Conservation (phyloP, 2,329 filamentous ascomycete species). For the Paracoccidioides lutzii region DNA sequence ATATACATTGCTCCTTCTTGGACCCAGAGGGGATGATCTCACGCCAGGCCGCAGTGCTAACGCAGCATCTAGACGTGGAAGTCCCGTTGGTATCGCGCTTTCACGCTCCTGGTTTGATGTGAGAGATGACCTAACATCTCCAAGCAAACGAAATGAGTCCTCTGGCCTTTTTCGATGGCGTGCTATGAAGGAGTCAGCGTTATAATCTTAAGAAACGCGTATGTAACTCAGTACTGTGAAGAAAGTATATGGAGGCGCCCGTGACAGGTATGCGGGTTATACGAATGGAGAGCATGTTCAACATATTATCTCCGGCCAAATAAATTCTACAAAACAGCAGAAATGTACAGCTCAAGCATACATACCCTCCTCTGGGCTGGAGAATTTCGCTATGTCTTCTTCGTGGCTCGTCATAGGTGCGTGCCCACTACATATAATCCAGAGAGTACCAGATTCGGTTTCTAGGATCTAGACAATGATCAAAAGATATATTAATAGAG, state of each 20-base stretch:
- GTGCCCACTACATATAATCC: not conserved
- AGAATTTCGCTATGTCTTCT: conserved; percentile 21
- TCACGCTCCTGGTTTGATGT: not conserved
- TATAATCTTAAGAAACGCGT: not conserved
- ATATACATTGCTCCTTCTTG: not conserved
- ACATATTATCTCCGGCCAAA: no score
- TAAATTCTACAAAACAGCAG: not conserved
- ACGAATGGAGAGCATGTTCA: not conserved
- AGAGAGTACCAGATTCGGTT: not conserved
- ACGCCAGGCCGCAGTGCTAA: conserved; percentile 1
- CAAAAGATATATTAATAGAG: not conserved
- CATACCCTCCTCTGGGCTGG: conserved; percentile 21
- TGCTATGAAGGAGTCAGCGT: not conserved
- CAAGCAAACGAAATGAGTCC: not conserved
- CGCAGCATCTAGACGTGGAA: conserved; percentile 39
- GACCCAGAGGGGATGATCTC: not conserved
- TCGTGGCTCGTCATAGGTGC: conserved; percentile 13
- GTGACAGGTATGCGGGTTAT: not conserved
- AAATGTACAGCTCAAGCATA: not conserved
- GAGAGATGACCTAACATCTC: not conserved
- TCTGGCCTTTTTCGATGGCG: not conserved
- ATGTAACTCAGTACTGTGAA: not conserved
- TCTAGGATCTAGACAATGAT: no score
- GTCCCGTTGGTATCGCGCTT: conserved; percentile 41
- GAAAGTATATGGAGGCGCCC: not conserved